Conservation (phyloP, 805 yeast species). For the Wickerhamomyces mucosus region DNA sequence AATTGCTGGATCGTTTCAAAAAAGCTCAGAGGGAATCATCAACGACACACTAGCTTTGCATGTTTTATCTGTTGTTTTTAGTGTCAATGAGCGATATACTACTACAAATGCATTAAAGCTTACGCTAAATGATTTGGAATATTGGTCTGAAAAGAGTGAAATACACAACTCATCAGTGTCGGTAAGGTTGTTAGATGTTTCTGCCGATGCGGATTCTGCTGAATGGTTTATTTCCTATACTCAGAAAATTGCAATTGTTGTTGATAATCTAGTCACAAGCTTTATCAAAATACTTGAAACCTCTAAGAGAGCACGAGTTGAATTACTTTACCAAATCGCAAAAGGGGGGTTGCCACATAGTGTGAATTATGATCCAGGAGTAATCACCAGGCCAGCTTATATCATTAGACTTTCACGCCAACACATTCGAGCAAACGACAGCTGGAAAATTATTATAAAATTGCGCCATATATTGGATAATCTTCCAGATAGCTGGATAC, state of each 20-base stretch:
- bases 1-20: slow-evolving; percentile 12
- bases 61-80: slow-evolving; percentile 5
- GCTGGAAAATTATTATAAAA: slow-evolving; percentile 82
- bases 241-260: slow-evolving; percentile 8
- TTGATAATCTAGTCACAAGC: slow-evolving; percentile 2
- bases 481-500: slow-evolving; percentile 47
- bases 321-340: slow-evolving; percentile 34
- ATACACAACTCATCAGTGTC: slow-evolving; percentile 17
- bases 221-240: slow-evolving; percentile 23
- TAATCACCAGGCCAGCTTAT: slow-evolving; percentile 81
- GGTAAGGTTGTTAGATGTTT: slow-evolving; percentile 21
- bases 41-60: slow-evolving; percentile 11
- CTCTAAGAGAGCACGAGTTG: slow-evolving; percentile 18
- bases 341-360: too few relatives aligned
- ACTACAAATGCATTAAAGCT: slow-evolving; percentile 3
- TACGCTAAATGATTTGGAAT: slow-evolving; percentile 16
- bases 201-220: slow-evolving; percentile 24
- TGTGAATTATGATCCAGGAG: slow-evolving; percentile 79
- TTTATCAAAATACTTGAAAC: slow-evolving; percentile 6
- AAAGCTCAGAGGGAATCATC: slow-evolving; percentile 9
- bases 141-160: slow-evolving; percentile 21
- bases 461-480: slow-evolving; percentile 61
- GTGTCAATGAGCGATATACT: background rate
- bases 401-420: slow-evolving; percentile 60
- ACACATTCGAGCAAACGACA: slow-evolving; percentile 71